Conservation (phyloP, 371 early-diverging fungal genomes). For the Lichtheimia ornata region DNA sequence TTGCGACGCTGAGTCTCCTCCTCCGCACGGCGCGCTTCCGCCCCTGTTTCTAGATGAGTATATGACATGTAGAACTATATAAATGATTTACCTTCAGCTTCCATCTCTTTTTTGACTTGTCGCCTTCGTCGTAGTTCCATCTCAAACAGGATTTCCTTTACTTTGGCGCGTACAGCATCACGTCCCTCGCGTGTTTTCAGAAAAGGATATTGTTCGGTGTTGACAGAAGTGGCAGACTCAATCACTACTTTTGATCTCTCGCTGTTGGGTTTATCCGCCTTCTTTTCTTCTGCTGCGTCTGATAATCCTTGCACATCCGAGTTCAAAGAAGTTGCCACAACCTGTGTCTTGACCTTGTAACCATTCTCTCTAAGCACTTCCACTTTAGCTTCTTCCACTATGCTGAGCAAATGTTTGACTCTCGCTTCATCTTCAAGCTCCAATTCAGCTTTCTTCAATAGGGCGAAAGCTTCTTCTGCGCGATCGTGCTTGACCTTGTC, state of each 20-base stretch:
- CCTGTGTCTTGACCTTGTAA: conserved; percentile 40
- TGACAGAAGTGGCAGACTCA: conserved; percentile 30
- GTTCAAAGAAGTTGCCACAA: conserved; percentile 15
- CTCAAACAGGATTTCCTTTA: conserved; percentile 66
- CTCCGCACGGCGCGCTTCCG: conserved; percentile 60
- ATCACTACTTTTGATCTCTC: conserved; percentile 23
- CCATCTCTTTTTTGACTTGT: conserved; percentile 70
- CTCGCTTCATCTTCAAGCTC: conserved; percentile 72
- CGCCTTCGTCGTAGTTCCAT: conserved; percentile 64
- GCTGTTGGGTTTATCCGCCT: conserved; percentile 3
- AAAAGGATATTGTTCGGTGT: conserved; percentile 42
- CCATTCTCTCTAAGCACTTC: conserved; percentile 57
- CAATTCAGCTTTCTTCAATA: conserved; percentile 83
- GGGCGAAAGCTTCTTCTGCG: conserved; percentile 83
- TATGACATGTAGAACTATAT: too few relatives aligned
- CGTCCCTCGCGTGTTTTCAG: conserved; percentile 38
- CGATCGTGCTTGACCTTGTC: conserved; percentile 82
- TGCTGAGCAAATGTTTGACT: conserved; percentile 57
- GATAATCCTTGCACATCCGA: neutral
- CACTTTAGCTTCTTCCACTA: conserved; percentile 70
- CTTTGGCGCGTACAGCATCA: conserved; percentile 50
- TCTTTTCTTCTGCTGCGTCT: conserved; percentile 11
- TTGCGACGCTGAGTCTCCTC: conserved; percentile 56
- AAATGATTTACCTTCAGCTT: conserved; percentile 56
- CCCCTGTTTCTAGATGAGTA: conserved; percentile 37